These are phyloP conservation scores for Lablab purpureus DNA, from an alignment of 306 rosid species.

Conservation along the genomic window DNA sequence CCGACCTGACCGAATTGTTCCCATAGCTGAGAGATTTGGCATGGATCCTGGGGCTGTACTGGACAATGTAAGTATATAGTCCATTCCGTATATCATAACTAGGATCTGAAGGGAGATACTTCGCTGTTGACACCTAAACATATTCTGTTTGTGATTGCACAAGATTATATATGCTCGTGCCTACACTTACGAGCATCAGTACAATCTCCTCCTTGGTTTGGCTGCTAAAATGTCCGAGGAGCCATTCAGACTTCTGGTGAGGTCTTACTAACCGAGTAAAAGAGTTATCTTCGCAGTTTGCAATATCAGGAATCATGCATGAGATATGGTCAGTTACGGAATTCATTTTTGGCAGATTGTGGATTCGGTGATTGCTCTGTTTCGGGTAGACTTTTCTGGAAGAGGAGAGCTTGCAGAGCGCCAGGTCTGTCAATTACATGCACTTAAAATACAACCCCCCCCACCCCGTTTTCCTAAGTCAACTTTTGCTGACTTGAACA, in stretches of 20 bases:
- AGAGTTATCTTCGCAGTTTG: slow-evolving; percentile 6
- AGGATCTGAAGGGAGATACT: slow-evolving; percentile 31
- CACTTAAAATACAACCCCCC: neutral
- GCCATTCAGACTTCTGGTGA: slow-evolving; percentile 96
- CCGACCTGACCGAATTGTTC: slow-evolving; percentile 92
- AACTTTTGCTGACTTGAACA: slow-evolving; percentile 44
- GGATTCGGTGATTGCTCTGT: slow-evolving; percentile 89
- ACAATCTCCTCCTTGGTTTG: slow-evolving; percentile 86
- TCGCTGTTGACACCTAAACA: slow-evolving; percentile 49
- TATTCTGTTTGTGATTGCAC: slow-evolving; percentile 40
- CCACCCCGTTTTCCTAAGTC: neutral
- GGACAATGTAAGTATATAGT: slow-evolving; percentile 74
- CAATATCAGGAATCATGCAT: neutral
- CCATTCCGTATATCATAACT: slow-evolving; percentile 6
- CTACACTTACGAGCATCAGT: slow-evolving; percentile 94
- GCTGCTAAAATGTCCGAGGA: slow-evolving; percentile 99
- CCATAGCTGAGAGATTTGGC: slow-evolving; percentile 97
- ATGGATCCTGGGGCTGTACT: slow-evolving; percentile 97
- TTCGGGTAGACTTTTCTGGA: slow-evolving; percentile 93
- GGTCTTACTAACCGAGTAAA: slow-evolving; percentile 22
- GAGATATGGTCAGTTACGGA: slow-evolving; percentile 37
- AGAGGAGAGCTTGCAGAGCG: slow-evolving; percentile 99
- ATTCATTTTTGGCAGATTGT: slow-evolving; percentile 67
- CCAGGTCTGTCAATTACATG: slow-evolving; percentile 63
- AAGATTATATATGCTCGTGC: slow-evolving; percentile 98